Evolutionary conservation across 495 filamentous ascomycete genomes (phyloP), one percentile per base, ranked within the genome.

Genomic region (Cercophora samala): DNA sequence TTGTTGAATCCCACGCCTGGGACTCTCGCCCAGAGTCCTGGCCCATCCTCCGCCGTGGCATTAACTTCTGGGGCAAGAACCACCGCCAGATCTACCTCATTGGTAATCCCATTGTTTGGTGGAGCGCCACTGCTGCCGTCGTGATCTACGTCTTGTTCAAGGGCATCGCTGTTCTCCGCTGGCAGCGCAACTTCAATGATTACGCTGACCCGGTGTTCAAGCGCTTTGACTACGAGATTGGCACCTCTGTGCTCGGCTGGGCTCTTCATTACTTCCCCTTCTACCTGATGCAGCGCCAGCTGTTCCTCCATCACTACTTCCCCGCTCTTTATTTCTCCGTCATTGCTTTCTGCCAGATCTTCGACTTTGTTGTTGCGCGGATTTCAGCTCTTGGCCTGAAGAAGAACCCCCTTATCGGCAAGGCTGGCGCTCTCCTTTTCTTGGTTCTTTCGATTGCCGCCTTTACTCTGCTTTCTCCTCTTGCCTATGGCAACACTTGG

Each of bases 31-130:
- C 95, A 15, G 87, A 88, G 18, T 93, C 92, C 21, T 99, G 95
- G 95, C 95, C 95, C 19, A 87, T 96, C 63, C 86, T 99, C 63
- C 88, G 88, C 68, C 93, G 95, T 68, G 95, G 95, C 66, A 99
- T 99, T 84, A 99, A 99, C 81, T 99, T 99, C 85, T 99, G 95
- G 95, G 95, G 95, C 66, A 93, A 90, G 72, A 86, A 97, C 64
- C 83, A 96, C 73, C 91, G 93, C 67, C 95, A 99, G 79, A 91
- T 99, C 69, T 99, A 99, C 76, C 88, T 99, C 5, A 89, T 97
- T 56, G 95, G 95, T 64, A 99, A 99, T 76, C 96, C 95, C 1
- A 78, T 97, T 64, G 88, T 99, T 69, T 99, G 95, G 95, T 97
- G 91, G 90, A 88, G 87, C 13, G 92, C 90, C 2, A 97, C 91